Evolutionary conservation across 2,329 filamentous ascomycete species (phyloP), one percentile per base, ranked within the genome.

Genomic region (Volutella citrinella): DNA sequence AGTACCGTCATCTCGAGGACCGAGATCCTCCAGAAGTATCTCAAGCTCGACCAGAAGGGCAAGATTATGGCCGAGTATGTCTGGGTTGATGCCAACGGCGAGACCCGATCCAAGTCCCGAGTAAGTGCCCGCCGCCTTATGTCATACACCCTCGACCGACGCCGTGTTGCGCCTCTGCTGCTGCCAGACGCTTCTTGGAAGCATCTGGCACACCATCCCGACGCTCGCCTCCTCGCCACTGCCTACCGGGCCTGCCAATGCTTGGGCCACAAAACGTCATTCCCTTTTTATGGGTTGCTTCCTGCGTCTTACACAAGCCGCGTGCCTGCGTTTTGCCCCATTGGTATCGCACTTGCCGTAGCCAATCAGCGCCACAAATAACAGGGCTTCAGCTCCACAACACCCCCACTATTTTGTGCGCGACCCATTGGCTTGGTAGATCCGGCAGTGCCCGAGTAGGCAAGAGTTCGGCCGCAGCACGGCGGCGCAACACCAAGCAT

Each of bases 21-120:
- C 33, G 61, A 63, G 32, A 64, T 54, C 46, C 82, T 96, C 66
- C 72, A 84, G 66, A 96, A 96, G 70, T 97, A 91, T 78, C 80
- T 93, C 70, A 74, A 75, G 59, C 86, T 97, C 57, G 84, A 89
- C 65, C 91, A 97, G 74, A 87, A 84, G 66, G 90, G 89, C 65
- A 73, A 71, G 55, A 75, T 94, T 61, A 93, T 95, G 68, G 91
- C 89, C 60, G 91, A 96, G 73, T 96, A 96, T 71, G 82, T 96
- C 75, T 96, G 91, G 91, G 84, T 96, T 63, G 90, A 96, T 61
- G 75, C 85, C 49, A 68, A 71, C 49, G 89, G 90, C 63, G 83
- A 84, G 58, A 78, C 87, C 54, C 89, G 93, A 58, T 95, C 89
- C 64, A 98, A 97, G 76, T 91, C 86, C 61, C 94, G 89, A 78